phyloP scores from a whole-genome alignment of 2,329 filamentous ascomycete genomes.

The Westerdykella sp. region DNA sequence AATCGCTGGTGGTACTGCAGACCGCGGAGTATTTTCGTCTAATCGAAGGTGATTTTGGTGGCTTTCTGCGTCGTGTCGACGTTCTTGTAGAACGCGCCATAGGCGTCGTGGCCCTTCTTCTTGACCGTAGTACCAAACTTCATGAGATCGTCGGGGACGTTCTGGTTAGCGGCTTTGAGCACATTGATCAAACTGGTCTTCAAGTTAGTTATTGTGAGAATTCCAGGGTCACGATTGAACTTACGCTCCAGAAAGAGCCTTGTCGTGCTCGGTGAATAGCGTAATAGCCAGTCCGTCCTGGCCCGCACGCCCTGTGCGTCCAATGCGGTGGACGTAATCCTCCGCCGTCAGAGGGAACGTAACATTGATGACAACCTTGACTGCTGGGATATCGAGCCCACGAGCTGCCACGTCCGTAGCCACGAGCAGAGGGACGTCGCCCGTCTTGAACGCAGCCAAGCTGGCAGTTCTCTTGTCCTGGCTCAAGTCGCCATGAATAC shows the following conservation, averaged over 20 bases:
- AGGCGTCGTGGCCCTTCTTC: slow-evolving; percentile 95
- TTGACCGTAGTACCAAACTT: slow-evolving; percentile 98
- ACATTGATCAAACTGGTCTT: slow-evolving; percentile 75
- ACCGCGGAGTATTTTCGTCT: slow-evolving; percentile 3
- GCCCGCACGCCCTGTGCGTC: slow-evolving; percentile 85
- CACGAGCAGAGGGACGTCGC: slow-evolving; percentile 74
- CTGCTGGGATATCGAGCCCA: slow-evolving; percentile 89
- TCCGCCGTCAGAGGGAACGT: slow-evolving; percentile 94
- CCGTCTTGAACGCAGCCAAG: slow-evolving; percentile 85
- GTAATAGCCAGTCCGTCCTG: slow-evolving; percentile 86
- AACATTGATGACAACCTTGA: slow-evolving; percentile 90
- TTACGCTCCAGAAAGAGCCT: slow-evolving; percentile 80
- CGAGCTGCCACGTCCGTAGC: slow-evolving; percentile 94
- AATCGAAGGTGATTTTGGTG: slow-evolving; percentile 87
- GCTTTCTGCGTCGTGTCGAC: slow-evolving; percentile 75
- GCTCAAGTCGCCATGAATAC: slow-evolving; percentile 87
- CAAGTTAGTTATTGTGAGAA: slow-evolving; percentile 10
- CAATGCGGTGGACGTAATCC: slow-evolving; percentile 96
- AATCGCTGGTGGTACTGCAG: too few species aligned
- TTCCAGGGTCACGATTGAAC: slow-evolving; percentile 35
- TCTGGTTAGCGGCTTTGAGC: slow-evolving; percentile 84
- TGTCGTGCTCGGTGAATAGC: slow-evolving; percentile 92
- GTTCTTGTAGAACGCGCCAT: slow-evolving; percentile 94
- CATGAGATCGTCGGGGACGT: slow-evolving; percentile 80
- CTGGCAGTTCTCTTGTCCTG: slow-evolving; percentile 84